Conservation (phyloP, 192 early-diverging fungal genomes). For the Umbelopsis sp. region DNA sequence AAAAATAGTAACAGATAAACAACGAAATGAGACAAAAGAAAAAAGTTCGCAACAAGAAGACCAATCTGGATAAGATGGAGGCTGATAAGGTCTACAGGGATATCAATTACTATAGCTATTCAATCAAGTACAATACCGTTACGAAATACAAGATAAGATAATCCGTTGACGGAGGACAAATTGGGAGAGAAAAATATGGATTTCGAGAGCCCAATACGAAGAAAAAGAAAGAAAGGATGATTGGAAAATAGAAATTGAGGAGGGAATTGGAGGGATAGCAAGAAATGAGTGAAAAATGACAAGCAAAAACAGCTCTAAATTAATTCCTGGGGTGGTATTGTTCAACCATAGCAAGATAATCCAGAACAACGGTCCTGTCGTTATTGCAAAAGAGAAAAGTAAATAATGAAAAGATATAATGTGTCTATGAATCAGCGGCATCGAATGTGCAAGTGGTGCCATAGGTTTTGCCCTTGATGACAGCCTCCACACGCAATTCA, state of each 20-base stretch:
- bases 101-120: conserved; percentile 20
- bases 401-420: background rate
- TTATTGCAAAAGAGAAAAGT: background rate
- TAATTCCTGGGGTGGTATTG: background rate
- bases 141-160: conserved; percentile 16
- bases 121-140: conserved; percentile 18
- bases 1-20: background rate
- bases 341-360: background rate
- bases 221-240: background rate
- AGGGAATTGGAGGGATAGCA: background rate
- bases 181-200: background rate
- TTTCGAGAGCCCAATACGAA: background rate
- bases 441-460: conserved; percentile 43
- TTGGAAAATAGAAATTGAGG: background rate
- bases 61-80: background rate
- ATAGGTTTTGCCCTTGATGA: conserved; percentile 44
- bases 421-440: conserved; percentile 12
- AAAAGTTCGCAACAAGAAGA: background rate
- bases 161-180: background rate
- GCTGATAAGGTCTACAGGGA: conserved; percentile 14
- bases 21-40: background rate
- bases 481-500: conserved; percentile 41
- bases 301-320: background rate
- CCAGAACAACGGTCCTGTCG: conserved; percentile 12
- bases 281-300: background rate